phyloP scores from a whole-genome alignment of 176 grass and related monocot species.

The Coix lacrymajobi region DNA sequence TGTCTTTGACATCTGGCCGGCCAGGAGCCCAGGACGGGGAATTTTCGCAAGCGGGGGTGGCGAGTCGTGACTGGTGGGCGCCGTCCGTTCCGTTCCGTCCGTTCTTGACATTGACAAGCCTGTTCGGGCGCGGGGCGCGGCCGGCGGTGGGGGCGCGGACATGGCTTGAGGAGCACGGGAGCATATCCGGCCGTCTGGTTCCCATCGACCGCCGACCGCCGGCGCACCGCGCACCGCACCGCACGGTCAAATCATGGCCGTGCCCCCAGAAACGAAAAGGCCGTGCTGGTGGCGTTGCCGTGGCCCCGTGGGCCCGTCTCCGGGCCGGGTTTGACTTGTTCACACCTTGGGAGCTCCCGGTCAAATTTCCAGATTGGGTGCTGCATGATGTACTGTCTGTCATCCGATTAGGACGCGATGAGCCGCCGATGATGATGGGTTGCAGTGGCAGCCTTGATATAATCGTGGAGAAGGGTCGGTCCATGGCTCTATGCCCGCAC shows the following conservation, averaged over 20 bases:
- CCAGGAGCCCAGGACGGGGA: not conserved
- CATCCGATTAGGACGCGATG: not conserved
- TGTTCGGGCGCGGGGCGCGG: not conserved
- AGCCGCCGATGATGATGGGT: not conserved
- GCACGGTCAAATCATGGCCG: slow-evolving; percentile 8
- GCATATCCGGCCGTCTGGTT: not conserved
- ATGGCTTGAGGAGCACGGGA: slow-evolving; percentile 24
- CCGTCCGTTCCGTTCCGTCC: not conserved
- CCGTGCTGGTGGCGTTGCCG: not conserved
- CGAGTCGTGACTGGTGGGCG: not conserved
- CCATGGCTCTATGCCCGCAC: not conserved
- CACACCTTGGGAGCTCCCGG: not conserved
- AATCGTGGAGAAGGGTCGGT: not conserved
- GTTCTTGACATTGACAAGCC: no score
- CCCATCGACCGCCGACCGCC: not conserved
- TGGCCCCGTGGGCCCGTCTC: not conserved
- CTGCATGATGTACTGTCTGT: no score
- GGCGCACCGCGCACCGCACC: not conserved
- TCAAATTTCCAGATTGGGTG: not conserved
- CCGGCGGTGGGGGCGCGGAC: not conserved
- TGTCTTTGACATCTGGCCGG: not conserved
- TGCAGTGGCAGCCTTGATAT: no score
- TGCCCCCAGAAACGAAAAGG: not conserved
- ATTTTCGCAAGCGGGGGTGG: not conserved
- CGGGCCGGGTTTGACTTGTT: not conserved